Conservation (phyloP, 345 rosid genomes). For the Rhizophora mangle region DNA sequence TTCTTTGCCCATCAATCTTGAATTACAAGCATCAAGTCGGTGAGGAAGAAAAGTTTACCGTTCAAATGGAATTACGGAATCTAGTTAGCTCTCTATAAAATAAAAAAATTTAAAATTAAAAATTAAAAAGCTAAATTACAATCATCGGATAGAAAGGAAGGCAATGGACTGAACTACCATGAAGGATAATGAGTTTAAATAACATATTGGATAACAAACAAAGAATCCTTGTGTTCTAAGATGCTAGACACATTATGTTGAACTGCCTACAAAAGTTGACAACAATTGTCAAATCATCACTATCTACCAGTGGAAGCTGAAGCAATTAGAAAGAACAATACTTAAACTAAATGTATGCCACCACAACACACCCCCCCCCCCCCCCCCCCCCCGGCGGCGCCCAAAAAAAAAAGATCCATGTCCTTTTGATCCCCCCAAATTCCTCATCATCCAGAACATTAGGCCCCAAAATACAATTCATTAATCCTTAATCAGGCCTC, state of each 20-base stretch:
- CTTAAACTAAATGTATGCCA: slow-evolving; percentile 1
- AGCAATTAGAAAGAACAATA: slow-evolving; percentile 28
- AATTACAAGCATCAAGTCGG: slow-evolving; percentile 16
- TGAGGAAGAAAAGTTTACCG: slow-evolving; percentile 21
- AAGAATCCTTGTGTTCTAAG: slow-evolving; percentile 63
- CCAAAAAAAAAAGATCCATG: too few relatives aligned
- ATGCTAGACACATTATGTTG: slow-evolving; percentile 48
- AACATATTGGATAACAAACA: slow-evolving; percentile 6
- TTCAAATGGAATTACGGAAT: slow-evolving; percentile 14
- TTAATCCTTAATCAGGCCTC: neutral
- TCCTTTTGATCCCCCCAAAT: neutral
- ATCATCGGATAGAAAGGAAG: too few relatives aligned
- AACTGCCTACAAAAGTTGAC: slow-evolving; percentile 89
- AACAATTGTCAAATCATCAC: slow-evolving; percentile 69
- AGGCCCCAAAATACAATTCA: neutral
- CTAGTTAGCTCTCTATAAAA: slow-evolving; percentile 22
- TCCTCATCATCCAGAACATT: neutral
- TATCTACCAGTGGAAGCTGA: slow-evolving; percentile 86
- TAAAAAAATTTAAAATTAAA: too few relatives aligned
- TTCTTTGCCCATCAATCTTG: slow-evolving; percentile 78
- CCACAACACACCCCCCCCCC: too few relatives aligned
- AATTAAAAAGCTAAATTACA: too few relatives aligned
- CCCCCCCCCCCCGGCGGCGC: too few relatives aligned
- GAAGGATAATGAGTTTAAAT: slow-evolving; percentile 6
- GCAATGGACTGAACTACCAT: too few relatives aligned